Conservation (phyloP, 257 asterid genomes). For the Solanum etuberosum region DNA sequence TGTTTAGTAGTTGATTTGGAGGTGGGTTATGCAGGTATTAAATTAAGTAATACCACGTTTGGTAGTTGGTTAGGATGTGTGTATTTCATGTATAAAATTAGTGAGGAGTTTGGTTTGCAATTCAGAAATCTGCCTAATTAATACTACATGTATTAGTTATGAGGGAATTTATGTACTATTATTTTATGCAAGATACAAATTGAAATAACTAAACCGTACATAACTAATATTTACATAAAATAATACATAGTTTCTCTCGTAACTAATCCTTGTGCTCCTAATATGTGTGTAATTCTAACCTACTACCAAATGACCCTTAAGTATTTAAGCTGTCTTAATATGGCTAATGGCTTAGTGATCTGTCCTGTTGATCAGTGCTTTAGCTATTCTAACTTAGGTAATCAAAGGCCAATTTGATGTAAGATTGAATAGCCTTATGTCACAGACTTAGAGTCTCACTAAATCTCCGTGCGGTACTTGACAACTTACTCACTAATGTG, state of each 20-base stretch:
- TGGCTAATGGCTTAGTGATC: not conserved
- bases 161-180: not conserved
- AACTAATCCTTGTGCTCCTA: not conserved
- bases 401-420: not conserved
- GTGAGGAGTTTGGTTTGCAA: not conserved
- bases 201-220: not conserved
- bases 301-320: not conserved
- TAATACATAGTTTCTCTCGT: not conserved
- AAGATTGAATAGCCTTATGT: not conserved
- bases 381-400: not conserved
- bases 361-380: not conserved
- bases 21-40: not conserved
- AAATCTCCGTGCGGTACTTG: too few species aligned
- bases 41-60: not conserved
- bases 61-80: not conserved
- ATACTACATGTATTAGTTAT: too few species aligned
- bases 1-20: too few species aligned
- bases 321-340: not conserved
- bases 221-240: too few species aligned
- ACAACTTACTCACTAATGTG: too few species aligned
- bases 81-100: not conserved
- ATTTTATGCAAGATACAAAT: not conserved
- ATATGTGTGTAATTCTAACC: too few species aligned
- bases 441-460: too few species aligned
- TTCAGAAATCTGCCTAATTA: accelerated